phyloP scores from a whole-genome alignment of 805 yeast species.

The Candida coquimbonensis region DNA sequence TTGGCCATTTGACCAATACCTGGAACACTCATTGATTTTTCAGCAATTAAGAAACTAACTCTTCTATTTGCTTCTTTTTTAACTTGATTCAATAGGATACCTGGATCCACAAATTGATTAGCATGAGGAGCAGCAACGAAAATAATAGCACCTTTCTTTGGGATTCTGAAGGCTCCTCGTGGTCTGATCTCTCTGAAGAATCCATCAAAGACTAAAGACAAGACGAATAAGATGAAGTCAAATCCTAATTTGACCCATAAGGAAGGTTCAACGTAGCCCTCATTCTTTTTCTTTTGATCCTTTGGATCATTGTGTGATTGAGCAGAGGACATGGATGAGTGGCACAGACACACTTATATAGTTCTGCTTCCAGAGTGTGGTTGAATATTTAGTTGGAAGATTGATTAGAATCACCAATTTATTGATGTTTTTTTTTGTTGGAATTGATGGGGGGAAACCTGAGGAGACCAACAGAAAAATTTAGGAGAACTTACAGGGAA shows the following conservation, averaged over 20 bases:
- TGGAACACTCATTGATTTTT: constrained; percentile 54
- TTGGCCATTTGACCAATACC: constrained; percentile 74
- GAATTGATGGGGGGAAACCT: too few species aligned
- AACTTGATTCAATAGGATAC: constrained; percentile 78
- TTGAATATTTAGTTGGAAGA: too few species aligned
- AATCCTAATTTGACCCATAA: constrained; percentile 34
- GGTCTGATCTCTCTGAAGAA: constrained; percentile 88
- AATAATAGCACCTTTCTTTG: constrained; percentile 73
- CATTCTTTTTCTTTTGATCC: not conserved
- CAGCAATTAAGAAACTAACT: constrained; percentile 80
- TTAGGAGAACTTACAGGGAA: too few species aligned
- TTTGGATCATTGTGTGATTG: not conserved
- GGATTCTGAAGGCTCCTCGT: constrained; percentile 74
- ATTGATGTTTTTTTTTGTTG: too few species aligned
- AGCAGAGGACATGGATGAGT: not conserved
- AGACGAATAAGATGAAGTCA: constrained; percentile 46
- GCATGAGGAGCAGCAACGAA: constrained; percentile 98
- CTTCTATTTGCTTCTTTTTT: constrained; percentile 59
- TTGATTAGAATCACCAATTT: too few species aligned
- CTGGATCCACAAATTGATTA: constrained; percentile 79
- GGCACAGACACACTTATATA: too few species aligned
- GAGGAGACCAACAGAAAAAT: too few species aligned
- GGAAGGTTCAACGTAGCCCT: constrained; percentile 24
- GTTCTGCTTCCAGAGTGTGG: too few species aligned
- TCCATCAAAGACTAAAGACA: constrained; percentile 44